phyloP scores from a whole-genome alignment of 305 asterid species.

The Fraxinus latifolia region DNA sequence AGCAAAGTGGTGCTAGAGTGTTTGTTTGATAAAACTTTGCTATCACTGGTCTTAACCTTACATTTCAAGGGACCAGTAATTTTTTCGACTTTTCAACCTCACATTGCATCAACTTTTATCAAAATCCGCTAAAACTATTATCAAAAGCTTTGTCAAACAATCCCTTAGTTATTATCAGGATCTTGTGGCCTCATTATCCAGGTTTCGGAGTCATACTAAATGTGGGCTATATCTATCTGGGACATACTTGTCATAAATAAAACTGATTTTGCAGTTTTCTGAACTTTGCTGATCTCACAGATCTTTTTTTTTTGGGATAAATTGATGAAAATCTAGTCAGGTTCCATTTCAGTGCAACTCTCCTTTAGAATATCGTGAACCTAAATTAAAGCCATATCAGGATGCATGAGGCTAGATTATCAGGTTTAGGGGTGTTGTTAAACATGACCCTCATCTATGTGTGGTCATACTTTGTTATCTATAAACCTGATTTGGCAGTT shows the following conservation, averaged over 20 bases:
- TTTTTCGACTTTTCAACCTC: background rate
- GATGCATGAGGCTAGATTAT: background rate
- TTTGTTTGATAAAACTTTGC: background rate
- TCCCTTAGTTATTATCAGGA: background rate
- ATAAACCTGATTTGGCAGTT: background rate
- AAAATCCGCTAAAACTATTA: background rate
- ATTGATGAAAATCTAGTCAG: background rate
- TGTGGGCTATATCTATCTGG: background rate
- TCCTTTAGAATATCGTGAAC: background rate
- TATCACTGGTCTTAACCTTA: background rate
- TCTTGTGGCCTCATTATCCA: background rate
- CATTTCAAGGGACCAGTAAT: background rate
- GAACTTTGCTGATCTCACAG: background rate
- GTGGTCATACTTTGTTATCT: background rate
- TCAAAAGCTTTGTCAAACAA: background rate
- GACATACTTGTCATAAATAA: background rate
- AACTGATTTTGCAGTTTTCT: background rate
- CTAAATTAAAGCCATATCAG: background rate
- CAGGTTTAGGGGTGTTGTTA: background rate
- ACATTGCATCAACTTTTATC: background rate
- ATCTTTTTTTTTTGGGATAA: background rate
- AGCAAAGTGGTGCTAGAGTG: background rate
- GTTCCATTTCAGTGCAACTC: background rate
- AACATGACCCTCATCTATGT: background rate
- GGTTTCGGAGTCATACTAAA: background rate